Evolutionary conservation across 345 rosid species (phyloP).

Genomic region (Arabis alpina): DNA sequence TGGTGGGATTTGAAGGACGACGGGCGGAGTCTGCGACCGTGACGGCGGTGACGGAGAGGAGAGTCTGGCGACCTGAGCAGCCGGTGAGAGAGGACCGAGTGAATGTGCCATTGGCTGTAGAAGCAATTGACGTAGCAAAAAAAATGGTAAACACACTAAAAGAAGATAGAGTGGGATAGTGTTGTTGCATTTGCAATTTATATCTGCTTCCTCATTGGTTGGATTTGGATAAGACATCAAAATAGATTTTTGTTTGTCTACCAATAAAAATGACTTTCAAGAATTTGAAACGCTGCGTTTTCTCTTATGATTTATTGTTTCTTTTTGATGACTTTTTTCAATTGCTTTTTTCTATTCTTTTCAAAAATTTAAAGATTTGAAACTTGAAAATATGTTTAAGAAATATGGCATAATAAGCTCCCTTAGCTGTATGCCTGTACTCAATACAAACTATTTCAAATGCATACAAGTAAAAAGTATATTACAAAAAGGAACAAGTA

Average conservation of each 20-base stretch:
- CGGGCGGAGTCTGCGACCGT: constrained; percentile 33
- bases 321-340: background rate
- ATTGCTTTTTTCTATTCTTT: background rate
- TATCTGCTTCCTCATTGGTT: constrained; percentile 51
- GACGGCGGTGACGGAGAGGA: constrained; percentile 40
- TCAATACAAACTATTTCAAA: constrained; percentile 33
- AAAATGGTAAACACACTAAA: constrained; percentile 33
- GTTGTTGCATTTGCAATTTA: constrained; percentile 34
- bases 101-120: constrained; percentile 51
- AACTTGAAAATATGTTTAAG: background rate
- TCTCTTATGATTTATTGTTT: background rate
- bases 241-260: constrained; percentile 21
- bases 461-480: constrained; percentile 26
- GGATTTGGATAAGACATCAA: constrained; percentile 51
- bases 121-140: constrained; percentile 15
- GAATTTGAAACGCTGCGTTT: constrained; percentile 35
- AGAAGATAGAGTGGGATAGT: constrained; percentile 40
- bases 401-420: constrained; percentile 8
- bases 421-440: constrained; percentile 33
- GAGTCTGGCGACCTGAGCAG: constrained; percentile 32
- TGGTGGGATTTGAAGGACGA: constrained; percentile 34
- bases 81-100: constrained; percentile 46
- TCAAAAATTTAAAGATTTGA: background rate
- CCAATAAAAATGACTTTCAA: constrained; percentile 1
- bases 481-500: background rate